Evolutionary conservation across 257 asterid species (phyloP), one percentile per base, ranked within the genome.

Genomic region (Solanum rostratum): DNA sequence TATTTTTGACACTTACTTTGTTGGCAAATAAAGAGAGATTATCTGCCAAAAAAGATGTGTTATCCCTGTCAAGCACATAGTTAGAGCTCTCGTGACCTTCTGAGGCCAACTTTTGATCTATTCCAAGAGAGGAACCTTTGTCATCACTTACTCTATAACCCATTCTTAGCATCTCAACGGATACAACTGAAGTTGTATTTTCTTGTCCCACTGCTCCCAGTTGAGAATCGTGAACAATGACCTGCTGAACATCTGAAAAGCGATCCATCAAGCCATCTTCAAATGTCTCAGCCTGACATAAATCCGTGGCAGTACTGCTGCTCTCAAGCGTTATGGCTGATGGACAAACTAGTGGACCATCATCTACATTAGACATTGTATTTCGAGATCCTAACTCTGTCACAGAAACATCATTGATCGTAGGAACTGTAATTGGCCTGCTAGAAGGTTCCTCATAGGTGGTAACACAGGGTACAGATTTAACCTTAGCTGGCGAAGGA

Each of bases 1-100:
- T 69, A 41, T 83, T 84, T 86, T 79, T 92, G 87, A 86, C 89
- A 37, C 86, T 84, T 83, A 90, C 89, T 86, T 80, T 85, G 70
- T 90, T 88, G 79, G 88, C 84, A 85, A 86, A 76, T 39, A 84
- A 70, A 37, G 90, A 85, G 10, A 43, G 50, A 76, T 81, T 84
- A 52, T 84, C 84, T 20, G 86, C 83, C 60, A 81, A 50, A 43
- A 84, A 85, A 84, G 71, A 83, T 55, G 59, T 59, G 74, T 46
- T 88, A 60, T 87, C 89, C 59, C 63, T 83, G 81, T 54, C 83
- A 70, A 70, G 85, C 78, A 86, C 70, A 74, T 83, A 19, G 45
- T 80, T 73, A 29, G 50, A 46, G 68, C 66, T n/a, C 45, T 37
- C 83, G 52, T 49, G 24, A 65, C 79, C 83, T 68, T 19, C 92